Evolutionary conservation across 371 early-diverging fungal species (phyloP).

Genomic region (Capillidium rhysosporum): DNA sequence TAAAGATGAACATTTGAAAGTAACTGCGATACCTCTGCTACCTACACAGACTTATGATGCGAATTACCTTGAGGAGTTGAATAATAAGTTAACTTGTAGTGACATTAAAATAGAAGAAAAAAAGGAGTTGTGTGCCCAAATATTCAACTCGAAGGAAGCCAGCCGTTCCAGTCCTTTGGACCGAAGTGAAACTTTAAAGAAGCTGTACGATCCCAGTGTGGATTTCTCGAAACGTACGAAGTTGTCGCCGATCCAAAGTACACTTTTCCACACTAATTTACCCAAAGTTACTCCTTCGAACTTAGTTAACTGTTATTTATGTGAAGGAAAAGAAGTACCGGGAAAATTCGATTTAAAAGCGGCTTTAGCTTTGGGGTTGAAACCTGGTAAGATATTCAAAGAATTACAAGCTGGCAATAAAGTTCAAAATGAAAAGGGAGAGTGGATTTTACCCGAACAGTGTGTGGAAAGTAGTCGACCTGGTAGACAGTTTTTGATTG

Average conservation of each 20-base stretch:
- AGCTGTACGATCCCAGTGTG: not conserved
- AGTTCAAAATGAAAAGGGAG: constrained; percentile 45
- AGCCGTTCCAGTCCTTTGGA: no score
- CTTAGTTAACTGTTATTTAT: constrained; percentile 44
- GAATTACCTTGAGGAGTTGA: not conserved
- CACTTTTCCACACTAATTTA: constrained; percentile 11
- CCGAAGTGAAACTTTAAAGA: no score
- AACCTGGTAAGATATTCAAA: constrained; percentile 44
- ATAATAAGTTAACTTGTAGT: not conserved
- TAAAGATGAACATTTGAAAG: constrained; percentile 33
- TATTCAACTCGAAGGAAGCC: no score
- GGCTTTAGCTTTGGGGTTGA: constrained; percentile 54
- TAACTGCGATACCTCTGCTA: constrained; percentile 30
- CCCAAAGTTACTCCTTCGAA: constrained; percentile 22
- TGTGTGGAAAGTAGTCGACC: constrained; percentile 33
- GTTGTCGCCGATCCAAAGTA: not conserved
- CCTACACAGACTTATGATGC: constrained; percentile 13
- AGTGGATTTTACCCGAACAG: constrained; percentile 45
- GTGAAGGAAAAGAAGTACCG: constrained; percentile 46
- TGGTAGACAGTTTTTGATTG: constrained; percentile 46
- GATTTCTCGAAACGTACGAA: not conserved
- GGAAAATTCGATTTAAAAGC: constrained; percentile 66
- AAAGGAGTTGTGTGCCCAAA: not conserved
- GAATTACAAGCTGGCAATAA: constrained; percentile 41
- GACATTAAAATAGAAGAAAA: not conserved